Conservation (phyloP, 164 flowering plant genomes). For the Chimonanthus salicifolius region DNA sequence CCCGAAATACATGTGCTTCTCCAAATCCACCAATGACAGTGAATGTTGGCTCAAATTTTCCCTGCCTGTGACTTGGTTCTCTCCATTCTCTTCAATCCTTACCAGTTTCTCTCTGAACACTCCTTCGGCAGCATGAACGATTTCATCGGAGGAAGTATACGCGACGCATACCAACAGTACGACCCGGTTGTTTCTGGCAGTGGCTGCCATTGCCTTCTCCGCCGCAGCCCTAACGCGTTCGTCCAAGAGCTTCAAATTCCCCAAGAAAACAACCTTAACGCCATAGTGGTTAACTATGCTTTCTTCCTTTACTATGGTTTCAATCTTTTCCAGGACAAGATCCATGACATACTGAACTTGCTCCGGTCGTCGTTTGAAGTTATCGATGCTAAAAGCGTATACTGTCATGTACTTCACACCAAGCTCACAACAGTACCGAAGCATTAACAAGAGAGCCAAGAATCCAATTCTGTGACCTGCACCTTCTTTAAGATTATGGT, state of each 20-base stretch:
- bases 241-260: constrained; percentile 53
- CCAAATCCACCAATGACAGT: constrained; percentile 44
- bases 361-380: constrained; percentile 58
- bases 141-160: constrained; percentile 71
- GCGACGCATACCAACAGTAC: constrained; percentile 55
- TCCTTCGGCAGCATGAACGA: constrained; percentile 45
- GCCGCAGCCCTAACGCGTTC: constrained; percentile 52
- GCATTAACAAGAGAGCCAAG: constrained; percentile 38
- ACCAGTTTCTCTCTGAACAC: constrained; percentile 30
- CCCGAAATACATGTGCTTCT: constrained; percentile 58
- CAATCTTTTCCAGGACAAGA: constrained; percentile 60
- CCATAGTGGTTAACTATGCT: constrained; percentile 52
- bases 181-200: constrained; percentile 36
- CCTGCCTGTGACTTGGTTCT: neutral
- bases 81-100: constrained; percentile 7
- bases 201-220: constrained; percentile 54
- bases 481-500: constrained; percentile 29
- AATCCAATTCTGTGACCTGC: constrained; percentile 49
- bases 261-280: constrained; percentile 47
- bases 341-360: constrained; percentile 60
- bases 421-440: constrained; percentile 59
- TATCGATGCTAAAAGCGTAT: constrained; percentile 86
- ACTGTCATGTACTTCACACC: constrained; percentile 62
- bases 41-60: neutral
- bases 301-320: constrained; percentile 40